Evolutionary conservation across 306 rosid species (phyloP), one percentile per base, ranked within the genome.

Genomic region (Sesbania bispinosa): DNA sequence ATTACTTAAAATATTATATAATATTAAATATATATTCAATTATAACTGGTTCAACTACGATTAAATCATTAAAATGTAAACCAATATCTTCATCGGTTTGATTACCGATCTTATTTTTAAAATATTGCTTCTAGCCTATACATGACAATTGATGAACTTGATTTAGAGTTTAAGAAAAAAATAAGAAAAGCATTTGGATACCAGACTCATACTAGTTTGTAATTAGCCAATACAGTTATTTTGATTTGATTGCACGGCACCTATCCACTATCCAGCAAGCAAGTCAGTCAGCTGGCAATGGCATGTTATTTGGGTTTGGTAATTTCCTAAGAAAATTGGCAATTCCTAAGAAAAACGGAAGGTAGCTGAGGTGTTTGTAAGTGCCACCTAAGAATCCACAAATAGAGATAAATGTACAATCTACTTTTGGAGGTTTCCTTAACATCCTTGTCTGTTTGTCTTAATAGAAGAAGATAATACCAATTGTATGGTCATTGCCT

Each of bases 361-460:
- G 10, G n/a, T n/a, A n/a, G n/a, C n/a, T n/a, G n/a, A n/a, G n/a
- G 61, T 18, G 29, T 68, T 26, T 7, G 54, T 47, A 67, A 47
- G 50, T 78, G 85, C 61, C 85, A 84, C 82, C 83, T 41, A 58
- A 84, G 85, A 82, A 69, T 78, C 82, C 87, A 80, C 67, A 77
- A 78, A 79, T 66, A 75, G 72, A 83, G 92, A 91, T 80, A 82
- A 88, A 85, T 41, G 84, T 60, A 59, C 71, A 73, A 81, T 76
- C 81, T 67, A 58, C 38, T 73, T 89, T 87, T 86, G 97, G 85
- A 66, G 2, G 58, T 29, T 74, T 72, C 70, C 85, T 55, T 6
- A 82, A 83, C 85, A 71, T 33, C 79, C 76, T 62, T 83, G 92
- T 76, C 84, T 82, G 71, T 80, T 85, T 92, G 90, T 87, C 88